Evolutionary conservation across 73 alveolate species (phyloP).

Genomic region (Effrenium voratum): DNA sequence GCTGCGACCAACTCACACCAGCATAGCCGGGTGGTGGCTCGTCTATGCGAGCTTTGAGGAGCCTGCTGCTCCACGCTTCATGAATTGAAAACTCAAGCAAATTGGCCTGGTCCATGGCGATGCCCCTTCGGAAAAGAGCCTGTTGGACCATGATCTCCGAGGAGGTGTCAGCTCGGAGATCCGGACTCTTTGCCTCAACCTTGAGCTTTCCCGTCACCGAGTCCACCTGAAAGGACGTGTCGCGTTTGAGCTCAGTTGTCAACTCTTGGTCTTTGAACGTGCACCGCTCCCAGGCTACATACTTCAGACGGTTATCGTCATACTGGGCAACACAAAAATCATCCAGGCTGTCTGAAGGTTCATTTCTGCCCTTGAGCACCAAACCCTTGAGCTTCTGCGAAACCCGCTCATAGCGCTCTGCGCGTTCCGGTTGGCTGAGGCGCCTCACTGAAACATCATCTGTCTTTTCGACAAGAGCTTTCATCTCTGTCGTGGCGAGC

Average conservation of each 20-base stretch:
- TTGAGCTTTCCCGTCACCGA: background rate
- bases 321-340: background rate
- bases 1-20: background rate
- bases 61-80: background rate
- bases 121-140: background rate
- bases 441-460: background rate
- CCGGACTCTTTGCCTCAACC: background rate
- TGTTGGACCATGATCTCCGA: background rate
- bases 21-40: background rate
- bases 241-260: background rate
- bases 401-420: background rate
- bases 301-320: background rate
- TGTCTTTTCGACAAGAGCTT: background rate
- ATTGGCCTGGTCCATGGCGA: constrained; percentile 40
- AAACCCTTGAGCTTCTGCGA: background rate
- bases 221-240: background rate
- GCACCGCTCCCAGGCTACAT: background rate
- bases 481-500: background rate
- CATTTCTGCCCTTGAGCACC: constrained; percentile 4
- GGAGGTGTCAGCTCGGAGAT: background rate
- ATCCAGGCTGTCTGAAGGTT: background rate
- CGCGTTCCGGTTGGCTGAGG: background rate
- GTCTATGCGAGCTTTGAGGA: background rate
- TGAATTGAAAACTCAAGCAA: background rate
- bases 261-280: constrained; percentile 8